Base-by-base conservation (phyloP, 176 grass and related monocot species). In the Avena sativa region DNA sequence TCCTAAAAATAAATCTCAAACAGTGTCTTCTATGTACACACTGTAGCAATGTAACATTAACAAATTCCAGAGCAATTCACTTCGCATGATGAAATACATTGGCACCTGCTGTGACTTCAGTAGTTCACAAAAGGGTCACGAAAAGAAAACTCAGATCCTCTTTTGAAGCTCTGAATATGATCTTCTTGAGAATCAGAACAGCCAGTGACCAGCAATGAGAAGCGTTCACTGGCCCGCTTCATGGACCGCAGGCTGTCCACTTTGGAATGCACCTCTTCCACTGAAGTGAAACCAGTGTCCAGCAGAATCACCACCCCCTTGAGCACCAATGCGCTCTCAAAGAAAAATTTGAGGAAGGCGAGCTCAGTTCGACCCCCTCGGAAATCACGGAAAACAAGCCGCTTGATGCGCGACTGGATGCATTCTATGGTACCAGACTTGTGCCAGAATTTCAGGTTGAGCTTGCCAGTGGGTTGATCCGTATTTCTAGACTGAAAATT, bases 81-180 rank as follows among this genome's bases (percentile, higher is more conserved):
- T 57, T 57, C 16, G 55, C 55, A 57, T 57, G 55, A 32, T 69
- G 32, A 69, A 69, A 17, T 69, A 38, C 66, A 69, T 69, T 38
- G 66, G 66, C 66, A 73, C 71, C 21, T 25, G 12, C 19, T 47
- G n/a, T 49, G 19, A 49, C 43, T 73, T 73, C 43, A 49, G 71
- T 49, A 73, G 40, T 48, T 73, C 5, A 5, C 10, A 48, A 49
- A 73, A 48, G 71, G 71, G 71, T 73, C 70, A 0, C 43, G 5
- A 7, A 46, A 11, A 48, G 70, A 48, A 48, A 73, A 73, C 6
- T 12, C 20, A 73, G 70, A 48, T 14, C 70, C 70, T 73, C 20
- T 73, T 21, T 73, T 73, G 71, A 73, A 48, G 60, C 60, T 63
- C 60, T 57, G 55, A 57, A 57, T 57, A 16, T 57, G 19, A 57